Conservation (phyloP, 495 filamentous ascomycete genomes). For the Penicillium paxilli region DNA sequence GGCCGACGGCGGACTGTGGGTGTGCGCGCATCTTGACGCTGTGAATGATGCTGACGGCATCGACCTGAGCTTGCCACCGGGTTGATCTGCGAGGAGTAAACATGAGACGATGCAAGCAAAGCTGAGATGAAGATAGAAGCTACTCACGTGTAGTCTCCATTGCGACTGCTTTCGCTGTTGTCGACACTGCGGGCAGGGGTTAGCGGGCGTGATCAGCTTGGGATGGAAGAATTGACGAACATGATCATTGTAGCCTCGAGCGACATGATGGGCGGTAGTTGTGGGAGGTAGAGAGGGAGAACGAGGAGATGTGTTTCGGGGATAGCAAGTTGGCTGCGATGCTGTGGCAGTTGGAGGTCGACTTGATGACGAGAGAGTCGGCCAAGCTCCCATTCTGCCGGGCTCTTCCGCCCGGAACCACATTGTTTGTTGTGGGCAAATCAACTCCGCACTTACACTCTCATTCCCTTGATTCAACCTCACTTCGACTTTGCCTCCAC, state of each 20-base stretch:
- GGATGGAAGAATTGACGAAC: conserved; percentile 41
- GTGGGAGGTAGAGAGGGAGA: conserved; percentile 16
- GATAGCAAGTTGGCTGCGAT: conserved; percentile 14
- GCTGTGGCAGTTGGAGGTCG: too few relatives aligned
- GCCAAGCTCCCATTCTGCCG: conserved; percentile 28
- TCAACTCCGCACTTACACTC: conserved; percentile 18
- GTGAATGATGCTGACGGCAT: conserved; percentile 94
- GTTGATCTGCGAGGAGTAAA: conserved; percentile 60
- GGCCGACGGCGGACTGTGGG: conserved; percentile 91
- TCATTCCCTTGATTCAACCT: conserved; percentile 6
- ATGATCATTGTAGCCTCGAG: conserved; percentile 76
- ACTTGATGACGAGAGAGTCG: conserved; percentile 26
- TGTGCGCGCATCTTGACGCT: conserved; percentile 90
- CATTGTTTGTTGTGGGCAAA: conserved; percentile 31
- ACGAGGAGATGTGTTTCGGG: too few relatives aligned
- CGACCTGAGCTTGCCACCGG: conserved; percentile 91
- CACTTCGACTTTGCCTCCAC: background rate
- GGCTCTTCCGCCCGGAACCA: conserved; percentile 11
- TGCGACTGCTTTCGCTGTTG: conserved; percentile 96
- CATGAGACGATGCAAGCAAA: conserved; percentile 18
- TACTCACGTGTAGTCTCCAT: conserved; percentile 81
- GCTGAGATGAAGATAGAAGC: conserved; percentile 4
- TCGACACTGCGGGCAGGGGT: conserved; percentile 65
- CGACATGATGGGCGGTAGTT: conserved; percentile 56
- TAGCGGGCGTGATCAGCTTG: conserved; percentile 24